Evolutionary conservation across 2,329 filamentous ascomycete species (phyloP).

Genomic region (Coniochaeta ligniaria): DNA sequence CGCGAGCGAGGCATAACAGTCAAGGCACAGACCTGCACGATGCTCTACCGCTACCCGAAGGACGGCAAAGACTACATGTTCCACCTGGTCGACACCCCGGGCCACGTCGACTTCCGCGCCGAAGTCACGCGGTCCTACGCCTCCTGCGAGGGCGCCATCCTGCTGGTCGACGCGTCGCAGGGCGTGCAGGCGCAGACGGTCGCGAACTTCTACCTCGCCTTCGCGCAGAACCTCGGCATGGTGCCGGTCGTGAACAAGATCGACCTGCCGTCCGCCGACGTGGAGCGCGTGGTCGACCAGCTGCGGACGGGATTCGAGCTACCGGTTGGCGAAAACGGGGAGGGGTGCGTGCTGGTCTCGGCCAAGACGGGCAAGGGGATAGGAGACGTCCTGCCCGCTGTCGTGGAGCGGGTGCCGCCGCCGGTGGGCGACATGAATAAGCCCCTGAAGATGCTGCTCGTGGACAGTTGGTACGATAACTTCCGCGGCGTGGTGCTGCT

Average conservation of each 20-base stretch:
- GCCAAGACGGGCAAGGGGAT: slow-evolving; percentile 94
- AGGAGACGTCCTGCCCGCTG: slow-evolving; percentile 70
- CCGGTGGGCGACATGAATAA: slow-evolving; percentile 67
- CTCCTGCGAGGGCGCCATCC: slow-evolving; percentile 84
- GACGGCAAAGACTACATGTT: slow-evolving; percentile 78
- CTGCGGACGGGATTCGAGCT: slow-evolving; percentile 83
- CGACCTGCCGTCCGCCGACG: slow-evolving; percentile 82
- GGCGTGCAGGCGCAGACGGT: slow-evolving; percentile 97
- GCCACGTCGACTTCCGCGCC: slow-evolving; percentile 94
- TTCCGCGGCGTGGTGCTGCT: slow-evolving; percentile 91
- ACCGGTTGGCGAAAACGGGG: slow-evolving; percentile 56
- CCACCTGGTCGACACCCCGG: slow-evolving; percentile 93
- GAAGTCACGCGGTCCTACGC: slow-evolving; percentile 95
- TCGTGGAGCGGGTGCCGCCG: slow-evolving; percentile 77
- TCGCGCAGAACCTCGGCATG: slow-evolving; percentile 79
- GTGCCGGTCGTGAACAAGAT: slow-evolving; percentile 97
- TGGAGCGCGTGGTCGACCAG: slow-evolving; percentile 79
- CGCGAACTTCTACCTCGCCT: slow-evolving; percentile 96
- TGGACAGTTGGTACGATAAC: slow-evolving; percentile 97
- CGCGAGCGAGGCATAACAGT: slow-evolving; percentile 94
- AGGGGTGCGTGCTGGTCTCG: slow-evolving; percentile 62
- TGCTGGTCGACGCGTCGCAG: slow-evolving; percentile 93
- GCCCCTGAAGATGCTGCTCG: slow-evolving; percentile 76
- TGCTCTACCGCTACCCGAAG: slow-evolving; percentile 77
- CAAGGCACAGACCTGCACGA: slow-evolving; percentile 96